phyloP scores from a whole-genome alignment of 257 asterid genomes.

The Craterostigma plantagineum region DNA sequence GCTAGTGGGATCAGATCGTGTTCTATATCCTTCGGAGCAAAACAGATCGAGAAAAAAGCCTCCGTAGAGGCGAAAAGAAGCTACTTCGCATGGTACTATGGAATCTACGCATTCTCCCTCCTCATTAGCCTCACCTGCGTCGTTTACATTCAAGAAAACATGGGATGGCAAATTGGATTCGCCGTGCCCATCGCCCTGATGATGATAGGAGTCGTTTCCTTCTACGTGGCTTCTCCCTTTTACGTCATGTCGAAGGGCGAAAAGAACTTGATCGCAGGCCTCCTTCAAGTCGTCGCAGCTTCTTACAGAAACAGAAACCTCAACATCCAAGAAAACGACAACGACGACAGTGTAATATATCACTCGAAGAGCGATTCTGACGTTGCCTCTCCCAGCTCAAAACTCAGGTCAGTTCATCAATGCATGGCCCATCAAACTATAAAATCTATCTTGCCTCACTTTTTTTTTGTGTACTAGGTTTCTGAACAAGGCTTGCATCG shows the following conservation, averaged over 20 bases:
- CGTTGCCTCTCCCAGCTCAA: too few relatives aligned
- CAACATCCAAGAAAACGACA: too few relatives aligned
- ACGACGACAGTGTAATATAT: too few relatives aligned
- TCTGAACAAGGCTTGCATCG: constrained; percentile 55
- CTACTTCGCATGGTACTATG: constrained; percentile 53
- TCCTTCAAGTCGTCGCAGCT: constrained; percentile 30
- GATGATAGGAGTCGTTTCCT: constrained; percentile 15
- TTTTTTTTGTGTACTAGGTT: constrained; percentile 32
- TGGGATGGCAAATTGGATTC: constrained; percentile 51
- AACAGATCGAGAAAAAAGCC: constrained; percentile 27
- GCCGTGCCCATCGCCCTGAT: constrained; percentile 41
- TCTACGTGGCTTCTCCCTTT: constrained; percentile 23
- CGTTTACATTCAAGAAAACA: constrained; percentile 44
- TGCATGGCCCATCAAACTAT: too few relatives aligned
- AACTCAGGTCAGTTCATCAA: too few relatives aligned
- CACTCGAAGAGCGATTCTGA: too few relatives aligned
- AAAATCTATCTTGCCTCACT: too few relatives aligned
- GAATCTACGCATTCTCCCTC: constrained; percentile 25
- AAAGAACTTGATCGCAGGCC: constrained; percentile 15
- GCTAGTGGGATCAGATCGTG: constrained; percentile 54
- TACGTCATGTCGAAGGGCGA: constrained; percentile 21
- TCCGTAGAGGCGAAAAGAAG: constrained; percentile 25
- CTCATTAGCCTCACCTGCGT: constrained; percentile 35
- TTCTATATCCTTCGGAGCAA: constrained; percentile 60
- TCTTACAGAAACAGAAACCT: constrained; percentile 21